Conservation (phyloP, 2,329 filamentous ascomycete genomes). For the Macrophomina tecta region DNA sequence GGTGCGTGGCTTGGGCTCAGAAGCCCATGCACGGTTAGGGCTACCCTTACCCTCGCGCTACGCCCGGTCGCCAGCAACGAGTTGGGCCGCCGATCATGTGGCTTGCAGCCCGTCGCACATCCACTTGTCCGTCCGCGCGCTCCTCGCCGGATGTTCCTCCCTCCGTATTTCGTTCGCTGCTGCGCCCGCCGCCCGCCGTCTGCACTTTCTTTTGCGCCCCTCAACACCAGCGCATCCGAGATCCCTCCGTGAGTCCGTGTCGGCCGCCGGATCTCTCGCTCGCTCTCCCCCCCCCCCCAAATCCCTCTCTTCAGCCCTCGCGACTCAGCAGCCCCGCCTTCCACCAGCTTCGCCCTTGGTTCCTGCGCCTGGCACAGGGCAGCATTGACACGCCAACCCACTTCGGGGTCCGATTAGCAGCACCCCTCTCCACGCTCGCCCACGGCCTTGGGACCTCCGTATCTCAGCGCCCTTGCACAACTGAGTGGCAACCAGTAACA, state of each 20-base stretch:
- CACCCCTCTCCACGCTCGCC: constrained; percentile 9
- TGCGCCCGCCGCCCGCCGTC: not conserved
- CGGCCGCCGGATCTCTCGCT: not conserved
- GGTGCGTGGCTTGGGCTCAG: not conserved
- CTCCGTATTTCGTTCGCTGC: constrained; percentile 1
- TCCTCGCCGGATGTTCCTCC: not conserved
- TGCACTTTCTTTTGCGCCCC: not conserved
- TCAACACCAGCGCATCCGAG: not conserved
- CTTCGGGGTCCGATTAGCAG: not conserved
- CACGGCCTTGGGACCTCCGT: constrained; percentile 2
- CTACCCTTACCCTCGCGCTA: not conserved
- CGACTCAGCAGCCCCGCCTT: constrained; percentile 21
- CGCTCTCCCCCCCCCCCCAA: not conserved
- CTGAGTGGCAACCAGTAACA: constrained; percentile 10
- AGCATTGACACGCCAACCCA: constrained; percentile 10
- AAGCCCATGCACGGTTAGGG: not conserved
- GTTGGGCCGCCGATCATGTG: not conserved
- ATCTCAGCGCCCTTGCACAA: constrained; percentile 7
- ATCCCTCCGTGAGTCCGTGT: not conserved
- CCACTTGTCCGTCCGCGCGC: not conserved
- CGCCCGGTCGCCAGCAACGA: too few relatives aligned
- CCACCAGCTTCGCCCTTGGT: constrained; percentile 6
- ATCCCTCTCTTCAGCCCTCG: not conserved
- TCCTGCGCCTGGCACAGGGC: constrained; percentile 12
- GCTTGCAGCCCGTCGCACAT: constrained; percentile 7